Percentiles rank a stretch among this genome's conserved stretches.
Conservation (phyloP, 805 yeast species). For the Saturnispora quitensis region DNA sequence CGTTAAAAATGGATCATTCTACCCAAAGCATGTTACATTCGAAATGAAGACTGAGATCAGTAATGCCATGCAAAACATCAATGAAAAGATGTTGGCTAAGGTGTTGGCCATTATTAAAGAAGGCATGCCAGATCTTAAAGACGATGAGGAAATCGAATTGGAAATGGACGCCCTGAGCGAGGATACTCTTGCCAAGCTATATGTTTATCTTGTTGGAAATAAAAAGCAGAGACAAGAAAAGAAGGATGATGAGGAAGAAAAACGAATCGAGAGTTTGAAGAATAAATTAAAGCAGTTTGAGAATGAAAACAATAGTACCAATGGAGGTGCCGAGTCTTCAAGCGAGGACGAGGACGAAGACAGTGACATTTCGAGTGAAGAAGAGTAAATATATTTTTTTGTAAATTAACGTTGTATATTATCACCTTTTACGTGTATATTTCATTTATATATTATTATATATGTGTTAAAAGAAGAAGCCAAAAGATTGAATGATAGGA, state of each 20-base stretch:
- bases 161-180: conserved; percentile 92
- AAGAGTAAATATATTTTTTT: conserved; percentile 10
- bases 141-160: conserved; percentile 90
- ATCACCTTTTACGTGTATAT: background rate
- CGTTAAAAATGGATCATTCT: conserved; percentile 16
- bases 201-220: conserved; percentile 63
- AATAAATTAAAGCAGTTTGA: conserved; percentile 70
- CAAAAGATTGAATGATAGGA: background rate
- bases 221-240: conserved; percentile 25
- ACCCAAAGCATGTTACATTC: conserved; percentile 55
- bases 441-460: background rate
- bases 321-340: conserved; percentile 52
- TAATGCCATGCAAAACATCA: conserved; percentile 66
- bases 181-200: conserved; percentile 69
- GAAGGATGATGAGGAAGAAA: conserved; percentile 53
- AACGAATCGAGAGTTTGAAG: conserved; percentile 64
- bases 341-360: conserved; percentile 53
- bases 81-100: conserved; percentile 73
- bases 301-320: conserved; percentile 24
- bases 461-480: conserved; percentile 1
- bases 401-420: conserved; percentile 9
- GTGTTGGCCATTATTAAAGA: conserved; percentile 81
- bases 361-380: conserved; percentile 26
- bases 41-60: conserved; percentile 95
- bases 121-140: conserved; percentile 54